Base-by-base conservation (phyloP, 805 yeast genomes). In the Lipomyces sp. region DNA sequence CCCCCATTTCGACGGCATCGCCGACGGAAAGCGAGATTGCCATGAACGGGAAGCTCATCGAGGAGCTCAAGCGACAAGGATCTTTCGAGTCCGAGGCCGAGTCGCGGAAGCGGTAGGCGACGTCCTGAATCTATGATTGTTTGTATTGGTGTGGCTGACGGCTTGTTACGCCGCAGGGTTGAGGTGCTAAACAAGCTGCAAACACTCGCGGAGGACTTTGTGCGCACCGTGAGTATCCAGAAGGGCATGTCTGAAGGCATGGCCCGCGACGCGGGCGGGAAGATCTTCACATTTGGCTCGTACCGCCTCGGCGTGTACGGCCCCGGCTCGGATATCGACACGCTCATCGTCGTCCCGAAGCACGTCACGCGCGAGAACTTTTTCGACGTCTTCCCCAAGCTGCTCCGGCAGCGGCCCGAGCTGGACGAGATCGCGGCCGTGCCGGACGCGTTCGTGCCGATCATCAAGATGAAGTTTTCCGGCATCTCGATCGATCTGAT, bases 211-310 rank as follows among this genome's bases (percentile, higher is more conserved):
- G 79, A 83, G 61, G 86, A 84, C 57, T 91, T 91, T 69, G 98
- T 93, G 1, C 85, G 80, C 62, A 77, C 70, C 13, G 97, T 89
- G 7, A 84, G 95, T 2, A 76, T 79, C 57, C 79, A 76, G 55
- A 89, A 85, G 64, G 90, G 91, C 64, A 89, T 93, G 96, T 81
- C 89, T 32, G 98, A 93, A 54, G 96, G 97, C 1, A 89, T 93
- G 97, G 95, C 98, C 0, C 77, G 73, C 49, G 98, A 93, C 68
- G 95, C 98, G 0, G 98, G 98, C 34, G 98, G 98, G 33, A 93
- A 93, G 67, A 81, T 93, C n/a, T 93, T 90, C 66, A 89, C 97
- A 0, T 93, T 79, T 71, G 98, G 98, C 1, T 89, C 97, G 1
- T 93, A 90, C 64, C 75, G 96, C 57, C 71, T 93, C 39, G 98